Evolutionary conservation across 1,284 basidiomycete genomes (phyloP).

Genomic region (Cryptococcus hybrid): DNA sequence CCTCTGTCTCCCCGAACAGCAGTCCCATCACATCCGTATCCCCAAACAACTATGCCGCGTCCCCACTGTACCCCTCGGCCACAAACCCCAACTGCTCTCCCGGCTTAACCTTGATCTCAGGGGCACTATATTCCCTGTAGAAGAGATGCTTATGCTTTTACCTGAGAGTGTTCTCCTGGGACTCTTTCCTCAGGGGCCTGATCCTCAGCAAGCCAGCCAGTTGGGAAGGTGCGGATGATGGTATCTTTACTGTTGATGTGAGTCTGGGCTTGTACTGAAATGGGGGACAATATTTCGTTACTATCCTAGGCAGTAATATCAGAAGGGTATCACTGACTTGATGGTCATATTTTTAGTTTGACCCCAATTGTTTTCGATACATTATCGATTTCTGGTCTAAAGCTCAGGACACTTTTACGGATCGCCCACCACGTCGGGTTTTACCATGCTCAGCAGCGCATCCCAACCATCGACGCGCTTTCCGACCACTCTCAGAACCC

Average conservation of each 20-base stretch:
- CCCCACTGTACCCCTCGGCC: slow-evolving; percentile 23
- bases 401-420: slow-evolving; percentile 89
- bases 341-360: slow-evolving; percentile 64
- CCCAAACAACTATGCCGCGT: slow-evolving; percentile 50
- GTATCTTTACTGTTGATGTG: slow-evolving; percentile 94
- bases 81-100: slow-evolving; percentile 64
- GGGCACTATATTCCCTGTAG: slow-evolving; percentile 87
- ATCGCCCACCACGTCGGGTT: slow-evolving; percentile 66
- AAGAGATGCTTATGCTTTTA: slow-evolving; percentile 97
- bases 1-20: slow-evolving; percentile 49
- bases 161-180: slow-evolving; percentile 96
- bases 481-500: slow-evolving; percentile 68
- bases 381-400: slow-evolving; percentile 87
- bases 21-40: slow-evolving; percentile 82
- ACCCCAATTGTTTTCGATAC: slow-evolving; percentile 92
- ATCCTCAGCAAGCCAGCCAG: slow-evolving; percentile 80
- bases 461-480: slow-evolving; percentile 56
- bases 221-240: slow-evolving; percentile 79
- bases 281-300: background rate
- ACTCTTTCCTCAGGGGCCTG: slow-evolving; percentile 89
- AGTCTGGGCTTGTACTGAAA: slow-evolving; percentile 45
- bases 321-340: background rate
- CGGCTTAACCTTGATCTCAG: slow-evolving; percentile 89
- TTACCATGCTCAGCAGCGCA: slow-evolving; percentile 73
- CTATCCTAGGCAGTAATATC: background rate